Percentiles rank a stretch among this genome's conserved stretches.
phyloP scores from a whole-genome alignment of 2,329 filamentous ascomycete species.

The Pseudocercospora ulei region DNA sequence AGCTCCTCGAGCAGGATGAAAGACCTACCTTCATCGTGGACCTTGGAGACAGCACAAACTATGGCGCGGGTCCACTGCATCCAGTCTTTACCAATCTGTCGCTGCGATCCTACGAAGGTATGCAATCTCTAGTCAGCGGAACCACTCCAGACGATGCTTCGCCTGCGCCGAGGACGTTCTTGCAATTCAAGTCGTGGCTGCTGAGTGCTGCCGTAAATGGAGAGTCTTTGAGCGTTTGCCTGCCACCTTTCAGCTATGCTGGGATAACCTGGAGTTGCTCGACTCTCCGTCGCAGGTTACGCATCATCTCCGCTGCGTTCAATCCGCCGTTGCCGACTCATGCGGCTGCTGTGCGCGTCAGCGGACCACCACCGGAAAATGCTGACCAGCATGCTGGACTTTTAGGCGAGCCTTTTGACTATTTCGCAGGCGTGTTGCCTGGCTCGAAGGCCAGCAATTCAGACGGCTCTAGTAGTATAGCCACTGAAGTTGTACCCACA shows the following conservation, averaged over 20 bases:
- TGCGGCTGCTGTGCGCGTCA: constrained; percentile 26
- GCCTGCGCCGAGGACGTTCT: constrained; percentile 43
- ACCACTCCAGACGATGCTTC: constrained; percentile 37
- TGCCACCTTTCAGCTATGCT: constrained; percentile 52
- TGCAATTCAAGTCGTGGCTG: constrained; percentile 61
- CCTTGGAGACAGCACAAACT: constrained; percentile 50
- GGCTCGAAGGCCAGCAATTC: constrained; percentile 10
- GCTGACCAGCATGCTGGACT: constrained; percentile 3
- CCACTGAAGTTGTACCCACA: constrained; percentile 23
- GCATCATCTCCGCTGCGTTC: constrained; percentile 53
- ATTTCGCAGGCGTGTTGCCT: constrained; percentile 23
- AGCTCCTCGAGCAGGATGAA: constrained; percentile 66
- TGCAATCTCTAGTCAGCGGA: constrained; percentile 50
- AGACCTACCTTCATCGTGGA: constrained; percentile 69
- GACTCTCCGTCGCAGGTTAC: constrained; percentile 58
- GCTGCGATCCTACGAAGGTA: constrained; percentile 48
- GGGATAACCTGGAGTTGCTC: constrained; percentile 61
- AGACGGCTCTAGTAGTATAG: constrained; percentile 13
- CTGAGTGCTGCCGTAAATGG: constrained; percentile 48
- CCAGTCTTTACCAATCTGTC: constrained; percentile 61
- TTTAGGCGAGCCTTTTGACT: constrained; percentile 25
- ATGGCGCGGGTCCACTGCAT: constrained; percentile 46
- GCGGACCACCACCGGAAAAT: constrained; percentile 17
- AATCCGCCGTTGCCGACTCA: constrained; percentile 19
- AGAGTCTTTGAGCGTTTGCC: constrained; percentile 46